These are phyloP conservation scores for Leishmania major DNA, from an alignment of 208 protist species.

Conservation along the genomic window DNA sequence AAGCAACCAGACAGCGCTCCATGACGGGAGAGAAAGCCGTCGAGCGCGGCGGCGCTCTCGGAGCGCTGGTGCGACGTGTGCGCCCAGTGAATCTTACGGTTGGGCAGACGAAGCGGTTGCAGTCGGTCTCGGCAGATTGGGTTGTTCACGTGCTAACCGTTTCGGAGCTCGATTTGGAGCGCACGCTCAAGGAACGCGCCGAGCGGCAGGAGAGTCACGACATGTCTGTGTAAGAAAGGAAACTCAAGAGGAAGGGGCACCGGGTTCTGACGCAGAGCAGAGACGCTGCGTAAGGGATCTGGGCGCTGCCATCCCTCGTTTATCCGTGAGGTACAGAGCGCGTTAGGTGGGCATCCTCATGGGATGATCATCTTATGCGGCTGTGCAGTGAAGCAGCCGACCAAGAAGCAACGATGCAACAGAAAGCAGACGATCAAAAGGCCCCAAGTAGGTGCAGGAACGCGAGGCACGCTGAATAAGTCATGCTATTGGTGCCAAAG, in stretches of 20 bases:
- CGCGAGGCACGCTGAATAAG: background rate
- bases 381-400: background rate
- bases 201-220: background rate
- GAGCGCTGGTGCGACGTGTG: constrained; percentile 42
- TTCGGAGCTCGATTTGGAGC: constrained; percentile 55
- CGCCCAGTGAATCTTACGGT: constrained; percentile 44
- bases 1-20: constrained; percentile 34
- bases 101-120: constrained; percentile 43
- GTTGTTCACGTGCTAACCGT: constrained; percentile 54
- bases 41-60: constrained; percentile 35
- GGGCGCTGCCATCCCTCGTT: background rate
- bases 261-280: background rate
- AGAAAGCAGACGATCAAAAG: background rate
- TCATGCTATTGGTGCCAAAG: background rate
- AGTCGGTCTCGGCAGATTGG: constrained; percentile 58
- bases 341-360: background rate
- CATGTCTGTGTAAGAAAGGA: background rate
- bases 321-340: background rate
- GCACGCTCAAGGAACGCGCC: constrained; percentile 24
- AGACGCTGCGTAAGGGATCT: background rate
- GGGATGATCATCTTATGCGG: background rate
- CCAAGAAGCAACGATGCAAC: background rate
- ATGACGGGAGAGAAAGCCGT: constrained; percentile 21
- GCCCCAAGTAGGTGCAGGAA: too few relatives aligned
- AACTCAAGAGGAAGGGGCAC: background rate